Conservation (phyloP, 257 asterid genomes). For the Echites panduratus region DNA sequence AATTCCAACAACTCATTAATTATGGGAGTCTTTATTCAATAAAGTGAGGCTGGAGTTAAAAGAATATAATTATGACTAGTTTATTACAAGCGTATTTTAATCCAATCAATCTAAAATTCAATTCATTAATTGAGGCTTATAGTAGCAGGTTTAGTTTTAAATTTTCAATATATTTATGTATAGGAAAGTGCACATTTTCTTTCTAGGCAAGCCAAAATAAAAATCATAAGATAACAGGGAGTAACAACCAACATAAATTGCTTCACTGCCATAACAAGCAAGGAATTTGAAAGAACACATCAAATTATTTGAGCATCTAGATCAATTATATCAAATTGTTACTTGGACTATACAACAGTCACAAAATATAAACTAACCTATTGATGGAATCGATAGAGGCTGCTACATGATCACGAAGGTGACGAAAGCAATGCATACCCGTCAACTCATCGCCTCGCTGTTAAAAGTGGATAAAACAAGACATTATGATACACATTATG, state of each 20-base stretch:
- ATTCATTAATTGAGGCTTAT: no score
- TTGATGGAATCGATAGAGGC: conserved; percentile 81
- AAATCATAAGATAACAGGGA: neutral
- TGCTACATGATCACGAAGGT: conserved; percentile 78
- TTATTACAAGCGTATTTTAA: no score
- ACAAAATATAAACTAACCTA: conserved; percentile 56
- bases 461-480: neutral
- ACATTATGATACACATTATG: neutral
- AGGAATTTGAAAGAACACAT: neutral
- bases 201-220: no score
- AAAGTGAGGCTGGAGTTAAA: no score
- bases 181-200: neutral
- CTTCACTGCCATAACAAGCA: neutral
- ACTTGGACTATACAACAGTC: conserved; percentile 7
- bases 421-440: conserved; percentile 96
- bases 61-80: no score
- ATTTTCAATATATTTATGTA: neutral
- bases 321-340: neutral
- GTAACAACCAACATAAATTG: neutral
- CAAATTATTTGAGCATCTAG: neutral
- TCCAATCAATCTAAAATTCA: no score
- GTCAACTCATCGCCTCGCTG: conserved; percentile 91
- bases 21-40: no score
- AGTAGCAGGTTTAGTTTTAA: neutral
- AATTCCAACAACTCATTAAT: no score